phyloP scores from a whole-genome alignment of 2,329 filamentous ascomycete species.

The Cercospora canescens region DNA sequence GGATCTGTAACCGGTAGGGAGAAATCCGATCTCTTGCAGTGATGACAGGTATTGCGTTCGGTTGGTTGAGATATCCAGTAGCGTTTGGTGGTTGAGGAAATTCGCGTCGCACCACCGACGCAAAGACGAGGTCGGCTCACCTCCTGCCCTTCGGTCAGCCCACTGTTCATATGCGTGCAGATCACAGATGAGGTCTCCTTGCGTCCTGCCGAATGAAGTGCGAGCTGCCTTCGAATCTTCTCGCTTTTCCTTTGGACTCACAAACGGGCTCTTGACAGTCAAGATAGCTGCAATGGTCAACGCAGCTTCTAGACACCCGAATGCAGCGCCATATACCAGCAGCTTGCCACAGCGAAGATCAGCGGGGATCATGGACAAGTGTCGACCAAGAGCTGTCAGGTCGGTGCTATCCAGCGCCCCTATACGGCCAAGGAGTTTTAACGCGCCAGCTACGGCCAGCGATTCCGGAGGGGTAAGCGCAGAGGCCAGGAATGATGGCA shows the following conservation, averaged over 20 bases:
- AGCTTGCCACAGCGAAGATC: slow-evolving; percentile 92
- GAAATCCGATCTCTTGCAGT: slow-evolving; percentile 81
- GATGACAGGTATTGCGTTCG: slow-evolving; percentile 82
- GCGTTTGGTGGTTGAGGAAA: slow-evolving; percentile 79
- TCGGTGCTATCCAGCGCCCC: slow-evolving; percentile 84
- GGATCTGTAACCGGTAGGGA: slow-evolving; percentile 41
- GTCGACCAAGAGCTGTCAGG: slow-evolving; percentile 85
- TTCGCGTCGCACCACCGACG: slow-evolving; percentile 80
- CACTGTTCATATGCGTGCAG: slow-evolving; percentile 81
- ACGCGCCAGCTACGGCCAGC: slow-evolving; percentile 80
- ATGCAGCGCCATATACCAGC: slow-evolving; percentile 92
- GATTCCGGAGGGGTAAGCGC: slow-evolving; percentile 88
- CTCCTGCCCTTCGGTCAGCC: slow-evolving; percentile 64
- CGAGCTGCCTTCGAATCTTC: slow-evolving; percentile 79
- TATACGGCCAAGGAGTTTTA: slow-evolving; percentile 77
- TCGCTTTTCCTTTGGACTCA: slow-evolving; percentile 78
- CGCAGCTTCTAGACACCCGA: slow-evolving; percentile 85
- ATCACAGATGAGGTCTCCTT: slow-evolving; percentile 88
- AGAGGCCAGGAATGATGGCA: slow-evolving; percentile 76
- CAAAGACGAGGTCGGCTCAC: slow-evolving; percentile 59
- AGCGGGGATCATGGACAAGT: slow-evolving; percentile 92
- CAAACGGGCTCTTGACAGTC: slow-evolving; percentile 84
- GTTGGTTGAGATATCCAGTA: slow-evolving; percentile 86
- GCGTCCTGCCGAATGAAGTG: slow-evolving; percentile 67
- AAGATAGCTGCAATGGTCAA: slow-evolving; percentile 88